A percentile compares a stretch with the other conserved stretches of the same genome.
Conservation (phyloP, 139 green algal genomes). For the Nannochloris sp. region DNA sequence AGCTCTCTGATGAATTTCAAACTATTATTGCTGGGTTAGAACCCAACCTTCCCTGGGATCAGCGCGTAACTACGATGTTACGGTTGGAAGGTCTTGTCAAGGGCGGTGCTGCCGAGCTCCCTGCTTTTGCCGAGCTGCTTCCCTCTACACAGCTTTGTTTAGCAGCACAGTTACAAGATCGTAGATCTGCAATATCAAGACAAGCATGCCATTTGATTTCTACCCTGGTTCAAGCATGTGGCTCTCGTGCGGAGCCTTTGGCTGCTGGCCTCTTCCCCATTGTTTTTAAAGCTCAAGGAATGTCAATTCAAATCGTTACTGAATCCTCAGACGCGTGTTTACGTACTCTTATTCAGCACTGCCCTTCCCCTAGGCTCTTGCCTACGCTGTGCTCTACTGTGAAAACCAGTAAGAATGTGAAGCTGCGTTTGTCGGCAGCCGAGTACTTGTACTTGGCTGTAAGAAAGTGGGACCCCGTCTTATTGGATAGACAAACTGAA, state of each 20-base stretch:
- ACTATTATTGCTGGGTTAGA: not conserved
- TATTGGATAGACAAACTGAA: slow-evolving; percentile 30
- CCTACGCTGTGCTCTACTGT: slow-evolving; percentile 32
- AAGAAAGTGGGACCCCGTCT: slow-evolving; percentile 37
- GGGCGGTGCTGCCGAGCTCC: slow-evolving; percentile 38
- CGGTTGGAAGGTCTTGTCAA: slow-evolving; percentile 57
- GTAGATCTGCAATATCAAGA: slow-evolving; percentile 50
- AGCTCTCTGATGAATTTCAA: slow-evolving; percentile 14
- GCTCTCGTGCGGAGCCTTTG: slow-evolving; percentile 39
- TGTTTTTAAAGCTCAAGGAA: slow-evolving; percentile 65
- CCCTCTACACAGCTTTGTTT: slow-evolving; percentile 24
- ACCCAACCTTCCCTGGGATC: slow-evolving; percentile 16
- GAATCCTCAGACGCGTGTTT: slow-evolving; percentile 50
- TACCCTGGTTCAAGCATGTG: slow-evolving; percentile 45
- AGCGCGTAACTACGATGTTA: slow-evolving; percentile 48
- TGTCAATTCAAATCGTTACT: slow-evolving; percentile 61
- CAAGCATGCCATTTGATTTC: slow-evolving; percentile 57
- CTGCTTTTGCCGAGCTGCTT: slow-evolving; percentile 39
- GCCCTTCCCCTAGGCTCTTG: slow-evolving; percentile 42
- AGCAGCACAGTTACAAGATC: slow-evolving; percentile 43
- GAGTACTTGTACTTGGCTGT: slow-evolving; percentile 42
- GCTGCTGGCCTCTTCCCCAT: slow-evolving; percentile 43
- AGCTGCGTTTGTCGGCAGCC: slow-evolving; percentile 40
- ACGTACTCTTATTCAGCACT: slow-evolving; percentile 41
- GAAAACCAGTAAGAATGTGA: slow-evolving; percentile 47